Conservation (phyloP, 2,329 filamentous ascomycete genomes). For the Cercospora zeae-maydis region DNA sequence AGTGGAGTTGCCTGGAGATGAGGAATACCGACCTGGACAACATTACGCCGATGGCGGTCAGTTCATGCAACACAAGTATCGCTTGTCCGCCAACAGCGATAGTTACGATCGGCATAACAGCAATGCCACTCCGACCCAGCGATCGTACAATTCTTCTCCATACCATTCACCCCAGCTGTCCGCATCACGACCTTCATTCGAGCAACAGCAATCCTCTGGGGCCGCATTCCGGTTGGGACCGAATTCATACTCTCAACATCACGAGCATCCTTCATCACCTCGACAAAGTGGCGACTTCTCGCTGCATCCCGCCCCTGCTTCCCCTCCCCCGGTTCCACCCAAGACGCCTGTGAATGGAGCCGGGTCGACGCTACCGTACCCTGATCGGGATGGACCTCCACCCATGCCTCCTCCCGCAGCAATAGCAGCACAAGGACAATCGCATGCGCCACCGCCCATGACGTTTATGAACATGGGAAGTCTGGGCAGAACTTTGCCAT, state of each 20-base stretch:
- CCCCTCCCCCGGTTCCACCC: constrained; percentile 29
- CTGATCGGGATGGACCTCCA: constrained; percentile 18
- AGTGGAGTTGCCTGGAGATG: constrained; percentile 34
- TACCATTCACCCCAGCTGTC: constrained; percentile 18
- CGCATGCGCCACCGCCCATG: constrained; percentile 15
- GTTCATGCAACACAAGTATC: constrained; percentile 65
- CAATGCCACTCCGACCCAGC: constrained; percentile 1
- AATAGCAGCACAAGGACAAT: neutral
- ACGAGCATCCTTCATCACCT: constrained; percentile 8
- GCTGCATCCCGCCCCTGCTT: neutral
- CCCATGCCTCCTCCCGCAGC: neutral
- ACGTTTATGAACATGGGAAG: constrained; percentile 37
- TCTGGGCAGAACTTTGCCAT: constrained; percentile 56
- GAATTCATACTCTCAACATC: constrained; percentile 12
- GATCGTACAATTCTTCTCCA: constrained; percentile 15
- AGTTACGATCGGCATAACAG: constrained; percentile 16
- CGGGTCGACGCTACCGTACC: constrained; percentile 23
- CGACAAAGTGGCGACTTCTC: constrained; percentile 21
- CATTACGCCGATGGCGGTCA: constrained; percentile 34
- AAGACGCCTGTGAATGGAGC: constrained; percentile 29
- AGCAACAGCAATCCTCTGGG: constrained; percentile 6
- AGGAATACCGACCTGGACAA: constrained; percentile 44
- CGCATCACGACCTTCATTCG: constrained; percentile 12
- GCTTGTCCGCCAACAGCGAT: constrained; percentile 13
- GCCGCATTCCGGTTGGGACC: constrained; percentile 11